Conservation (phyloP, 805 yeast species). For the Kockiozyma suomiensis region DNA sequence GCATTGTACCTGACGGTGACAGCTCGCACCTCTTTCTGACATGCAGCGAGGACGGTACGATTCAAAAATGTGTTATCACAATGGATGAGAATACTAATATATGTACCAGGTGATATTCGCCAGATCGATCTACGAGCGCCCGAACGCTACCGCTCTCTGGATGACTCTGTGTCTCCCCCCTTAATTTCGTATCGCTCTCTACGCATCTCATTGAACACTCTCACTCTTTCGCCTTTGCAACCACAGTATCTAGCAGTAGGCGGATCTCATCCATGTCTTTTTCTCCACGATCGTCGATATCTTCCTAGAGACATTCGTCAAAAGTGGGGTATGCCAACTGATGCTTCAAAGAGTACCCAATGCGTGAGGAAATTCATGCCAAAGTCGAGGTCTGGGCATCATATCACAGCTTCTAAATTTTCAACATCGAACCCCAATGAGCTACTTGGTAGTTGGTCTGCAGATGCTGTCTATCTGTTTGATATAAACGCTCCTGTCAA, state of each 20-base stretch:
- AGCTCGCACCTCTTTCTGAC: conserved; percentile 27
- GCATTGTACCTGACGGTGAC: conserved; percentile 30
- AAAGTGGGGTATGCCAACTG: conserved; percentile 21
- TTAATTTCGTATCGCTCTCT: conserved; percentile 22
- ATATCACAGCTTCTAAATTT: conserved; percentile 30
- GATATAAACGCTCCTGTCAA: conserved; percentile 18
- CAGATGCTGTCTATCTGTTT: conserved; percentile 29
- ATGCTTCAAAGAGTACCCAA: conserved; percentile 19
- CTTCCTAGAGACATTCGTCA: conserved; percentile 14
- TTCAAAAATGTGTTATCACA: background rate
- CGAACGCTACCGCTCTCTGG: conserved; percentile 2
- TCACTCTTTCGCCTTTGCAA: conserved; percentile 29
- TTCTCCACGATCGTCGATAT: conserved; percentile 34
- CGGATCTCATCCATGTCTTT: conserved; percentile 28
- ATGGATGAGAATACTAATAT: background rate
- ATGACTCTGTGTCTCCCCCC: conserved; percentile 16
- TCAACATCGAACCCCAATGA: conserved; percentile 29
- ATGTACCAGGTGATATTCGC: conserved; percentile 23
- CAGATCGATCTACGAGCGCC: conserved; percentile 33
- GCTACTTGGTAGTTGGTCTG: conserved; percentile 33
- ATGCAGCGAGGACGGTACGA: conserved; percentile 31
- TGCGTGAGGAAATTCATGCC: conserved; percentile 33
- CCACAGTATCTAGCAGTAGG: conserved; percentile 34
- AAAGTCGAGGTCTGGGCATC: conserved; percentile 6
- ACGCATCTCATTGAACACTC: conserved; percentile 22